Base-by-base conservation (phyloP, 129 eudicot species). In the Lactuca saligna region DNA sequence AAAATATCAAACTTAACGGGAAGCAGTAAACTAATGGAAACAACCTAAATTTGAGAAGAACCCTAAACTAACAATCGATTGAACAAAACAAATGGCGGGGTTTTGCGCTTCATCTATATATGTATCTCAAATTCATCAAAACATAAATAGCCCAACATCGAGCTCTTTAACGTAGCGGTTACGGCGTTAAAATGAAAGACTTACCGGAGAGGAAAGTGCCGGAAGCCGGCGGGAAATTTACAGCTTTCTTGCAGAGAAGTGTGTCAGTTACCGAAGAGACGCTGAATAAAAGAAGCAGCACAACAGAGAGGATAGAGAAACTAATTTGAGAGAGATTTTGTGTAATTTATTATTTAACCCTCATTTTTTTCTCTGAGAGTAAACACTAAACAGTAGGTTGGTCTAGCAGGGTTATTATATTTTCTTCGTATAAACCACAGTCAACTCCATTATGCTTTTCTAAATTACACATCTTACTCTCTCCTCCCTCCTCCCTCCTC, bases 191-290 rank as follows among this genome's bases (percentile, higher is more conserved):
- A 55, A 57, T 33, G 59, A 63, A 63, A 65, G 58, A 82, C 86
- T 74, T 74, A 74, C 86, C 81, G 78, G 73, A 69, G 54, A 44
- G 4, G 12, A 54, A 59, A 73, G 61, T 59, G 78, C 54, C 65
- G 74, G 55, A 70, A 34, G 68, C 75, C 75, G 78, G 70, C 68
- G 68, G 78, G 75, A 68, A 66, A 25, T 56, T 70, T 70, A 70
- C 77, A 79, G 79, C 55, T 67, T 58, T 54, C 44, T 17, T 50
- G 41, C 71, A 41, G 63, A 74, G 74, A 39, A 64, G 70, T 53
- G 75, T 78, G 82, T 63, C 83, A 82, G 83, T 82, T 74, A 80
- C 80, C 77, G 77, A 75, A 80, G 78, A 80, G 81, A 82, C 80
- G 60, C 77, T 65, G 32, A 66, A 66, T 60, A 66, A 66, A 66